Percentiles rank a stretch among this genome's conserved stretches.
Evolutionary conservation across 2,329 filamentous ascomycete species (phyloP).

Genomic region (Pseudocercospora fijiensis): DNA sequence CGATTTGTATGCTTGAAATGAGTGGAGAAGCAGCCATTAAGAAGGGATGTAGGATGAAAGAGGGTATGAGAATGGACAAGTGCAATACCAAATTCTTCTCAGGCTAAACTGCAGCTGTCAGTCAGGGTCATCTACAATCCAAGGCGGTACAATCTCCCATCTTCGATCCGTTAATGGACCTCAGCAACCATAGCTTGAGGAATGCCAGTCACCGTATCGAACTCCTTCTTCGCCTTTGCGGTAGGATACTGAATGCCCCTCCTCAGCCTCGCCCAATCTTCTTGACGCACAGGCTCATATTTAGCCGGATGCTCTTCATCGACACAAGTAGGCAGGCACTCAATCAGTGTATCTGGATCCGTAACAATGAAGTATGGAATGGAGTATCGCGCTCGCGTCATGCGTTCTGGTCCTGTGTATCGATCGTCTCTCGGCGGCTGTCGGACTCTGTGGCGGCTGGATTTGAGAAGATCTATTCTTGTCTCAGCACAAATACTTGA

Average conservation of each 20-base stretch:
- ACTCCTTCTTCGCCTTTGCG: constrained; percentile 11
- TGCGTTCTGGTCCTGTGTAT: constrained; percentile 16
- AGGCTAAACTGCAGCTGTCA: not conserved
- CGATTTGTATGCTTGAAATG: not conserved
- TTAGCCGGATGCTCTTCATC: constrained; percentile 37
- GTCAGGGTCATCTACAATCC: not conserved
- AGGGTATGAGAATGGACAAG: not conserved
- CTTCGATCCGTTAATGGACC: not conserved
- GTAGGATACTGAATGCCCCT: constrained; percentile 23
- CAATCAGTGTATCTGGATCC: constrained; percentile 42
- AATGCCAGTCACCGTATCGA: not conserved
- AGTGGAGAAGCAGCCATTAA: not conserved
- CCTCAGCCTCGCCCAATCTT: constrained; percentile 40
- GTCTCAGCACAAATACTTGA: not conserved
- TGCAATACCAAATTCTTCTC: not conserved
- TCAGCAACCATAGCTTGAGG: not conserved
- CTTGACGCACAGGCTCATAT: constrained; percentile 43
- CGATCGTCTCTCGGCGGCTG: constrained; percentile 32
- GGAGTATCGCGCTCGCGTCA: constrained; percentile 38
- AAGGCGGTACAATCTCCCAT: not conserved
- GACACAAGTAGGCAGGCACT: constrained; percentile 41
- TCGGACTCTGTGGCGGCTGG: constrained; percentile 43
- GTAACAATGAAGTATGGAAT: constrained; percentile 45
- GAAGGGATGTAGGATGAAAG: not conserved
- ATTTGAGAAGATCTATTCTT: constrained; percentile 38